Conservation (phyloP, 2,329 filamentous ascomycete genomes). For the Colletotrichum tofieldiae region DNA sequence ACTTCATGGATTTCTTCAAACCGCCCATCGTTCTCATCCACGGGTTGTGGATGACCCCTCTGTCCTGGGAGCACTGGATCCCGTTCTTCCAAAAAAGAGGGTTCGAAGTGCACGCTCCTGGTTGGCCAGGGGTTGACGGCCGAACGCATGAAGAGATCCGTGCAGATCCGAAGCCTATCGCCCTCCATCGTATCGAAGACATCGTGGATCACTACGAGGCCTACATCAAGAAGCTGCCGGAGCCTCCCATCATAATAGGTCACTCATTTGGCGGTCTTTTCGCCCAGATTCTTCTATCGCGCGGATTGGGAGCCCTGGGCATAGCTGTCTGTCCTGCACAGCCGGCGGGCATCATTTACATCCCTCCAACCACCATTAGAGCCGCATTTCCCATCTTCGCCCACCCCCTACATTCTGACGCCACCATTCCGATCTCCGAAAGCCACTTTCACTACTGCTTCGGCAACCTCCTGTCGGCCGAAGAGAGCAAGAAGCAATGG, state of each 20-base stretch:
- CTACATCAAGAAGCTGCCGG: conserved; percentile 43
- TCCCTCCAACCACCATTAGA: conserved; percentile 43
- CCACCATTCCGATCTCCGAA: conserved; percentile 42
- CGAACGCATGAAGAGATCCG: conserved; percentile 45
- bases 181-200: conserved; percentile 42
- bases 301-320: conserved; percentile 42
- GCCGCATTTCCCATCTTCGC: conserved; percentile 41
- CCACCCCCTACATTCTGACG: conserved; percentile 43
- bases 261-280: conserved; percentile 48
- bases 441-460: conserved; percentile 46
- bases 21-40: conserved; percentile 45
- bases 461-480: conserved; percentile 42
- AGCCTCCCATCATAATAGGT: conserved; percentile 46
- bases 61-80: conserved; percentile 47
- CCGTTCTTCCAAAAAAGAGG: conserved; percentile 37
- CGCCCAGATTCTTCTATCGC: conserved; percentile 44
- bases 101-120: conserved; percentile 46
- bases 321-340: conserved; percentile 44
- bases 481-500: conserved; percentile 42
- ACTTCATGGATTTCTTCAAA: conserved; percentile 28
- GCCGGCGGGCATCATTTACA: conserved; percentile 44
- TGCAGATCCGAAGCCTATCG: conserved; percentile 40
- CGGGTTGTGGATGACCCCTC: conserved; percentile 47
- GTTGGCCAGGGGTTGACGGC: conserved; percentile 47
- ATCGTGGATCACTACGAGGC: conserved; percentile 45